phyloP scores from a whole-genome alignment of 192 early-diverging fungal genomes.

The Chytriomyces hyalinus region DNA sequence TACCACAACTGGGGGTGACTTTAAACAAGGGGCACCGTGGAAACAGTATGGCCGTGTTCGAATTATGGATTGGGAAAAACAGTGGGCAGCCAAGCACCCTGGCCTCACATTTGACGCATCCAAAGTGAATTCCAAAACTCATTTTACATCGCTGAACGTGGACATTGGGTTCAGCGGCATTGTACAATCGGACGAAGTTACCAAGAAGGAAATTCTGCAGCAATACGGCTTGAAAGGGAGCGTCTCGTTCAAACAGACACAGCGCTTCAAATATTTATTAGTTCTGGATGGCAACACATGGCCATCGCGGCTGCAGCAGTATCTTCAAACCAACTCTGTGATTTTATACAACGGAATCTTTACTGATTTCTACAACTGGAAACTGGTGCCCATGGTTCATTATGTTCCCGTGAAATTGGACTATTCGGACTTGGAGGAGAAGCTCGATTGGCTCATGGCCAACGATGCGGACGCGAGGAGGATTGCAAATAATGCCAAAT shows the following conservation, averaged over 20 bases:
- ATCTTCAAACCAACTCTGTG: background rate
- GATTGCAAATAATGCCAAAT: background rate
- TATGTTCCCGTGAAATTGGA: slow-evolving; percentile 29
- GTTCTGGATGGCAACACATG: slow-evolving; percentile 14
- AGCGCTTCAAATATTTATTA: slow-evolving; percentile 3
- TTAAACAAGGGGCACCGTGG: slow-evolving; percentile 10
- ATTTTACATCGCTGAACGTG: background rate
- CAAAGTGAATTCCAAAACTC: background rate
- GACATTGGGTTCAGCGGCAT: background rate
- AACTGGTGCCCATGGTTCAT: slow-evolving; percentile 24
- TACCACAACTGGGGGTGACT: slow-evolving; percentile 5
- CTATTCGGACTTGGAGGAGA: slow-evolving; percentile 20
- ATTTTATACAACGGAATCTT: slow-evolving; percentile 22
- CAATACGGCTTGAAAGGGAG: background rate
- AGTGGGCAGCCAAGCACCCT: slow-evolving; percentile 1
- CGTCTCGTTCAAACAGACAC: background rate
- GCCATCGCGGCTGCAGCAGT: slow-evolving; percentile 1
- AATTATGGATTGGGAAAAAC: slow-evolving; percentile 6
- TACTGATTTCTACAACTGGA: slow-evolving; percentile 12
- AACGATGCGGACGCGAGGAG: slow-evolving; percentile 9
- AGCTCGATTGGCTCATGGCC: slow-evolving; percentile 1
- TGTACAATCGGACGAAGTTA: background rate
- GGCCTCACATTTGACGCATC: slow-evolving; percentile 1
- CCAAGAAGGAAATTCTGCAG: background rate
- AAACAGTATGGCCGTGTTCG: slow-evolving; percentile 7